A percentile compares a stretch with the other conserved stretches of the same genome.
Conservation (phyloP, 2,329 filamentous ascomycete genomes). For the Phoma sp. region DNA sequence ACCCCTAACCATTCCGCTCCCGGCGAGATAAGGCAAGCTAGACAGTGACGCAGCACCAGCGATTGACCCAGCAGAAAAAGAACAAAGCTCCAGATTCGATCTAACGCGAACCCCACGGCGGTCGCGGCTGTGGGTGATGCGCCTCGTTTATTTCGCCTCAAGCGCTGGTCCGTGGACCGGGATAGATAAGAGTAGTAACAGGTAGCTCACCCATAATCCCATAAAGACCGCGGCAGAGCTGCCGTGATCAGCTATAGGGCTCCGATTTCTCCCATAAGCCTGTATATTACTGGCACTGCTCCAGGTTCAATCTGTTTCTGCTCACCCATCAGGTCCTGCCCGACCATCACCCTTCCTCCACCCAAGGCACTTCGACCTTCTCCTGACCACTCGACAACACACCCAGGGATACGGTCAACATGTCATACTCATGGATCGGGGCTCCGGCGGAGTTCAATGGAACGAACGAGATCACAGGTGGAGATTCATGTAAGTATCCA, state of each 20-base stretch:
- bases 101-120: constrained; percentile 48
- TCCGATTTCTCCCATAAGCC: constrained; percentile 39
- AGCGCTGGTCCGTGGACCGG: constrained; percentile 43
- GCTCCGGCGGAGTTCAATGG: constrained; percentile 57
- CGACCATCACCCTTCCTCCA: constrained; percentile 17
- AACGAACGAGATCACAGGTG: constrained; percentile 69
- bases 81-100: constrained; percentile 43
- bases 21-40: constrained; percentile 36
- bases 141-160: constrained; percentile 47
- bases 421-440: constrained; percentile 60
- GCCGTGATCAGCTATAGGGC: constrained; percentile 39
- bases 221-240: constrained; percentile 44
- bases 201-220: constrained; percentile 31
- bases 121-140: constrained; percentile 42
- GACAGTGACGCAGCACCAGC: constrained; percentile 38
- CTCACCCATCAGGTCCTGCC: constrained; percentile 21
- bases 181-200: constrained; percentile 49
- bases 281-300: constrained; percentile 42
- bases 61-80: constrained; percentile 37
- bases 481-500: constrained; percentile 75
- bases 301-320: constrained; percentile 26
- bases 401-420: constrained; percentile 36
- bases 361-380: constrained; percentile 15
- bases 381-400: constrained; percentile 13
- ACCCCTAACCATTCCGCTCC: constrained; percentile 19